Conservation (phyloP, 257 asterid genomes). For the Solanum chiquidenum region DNA sequence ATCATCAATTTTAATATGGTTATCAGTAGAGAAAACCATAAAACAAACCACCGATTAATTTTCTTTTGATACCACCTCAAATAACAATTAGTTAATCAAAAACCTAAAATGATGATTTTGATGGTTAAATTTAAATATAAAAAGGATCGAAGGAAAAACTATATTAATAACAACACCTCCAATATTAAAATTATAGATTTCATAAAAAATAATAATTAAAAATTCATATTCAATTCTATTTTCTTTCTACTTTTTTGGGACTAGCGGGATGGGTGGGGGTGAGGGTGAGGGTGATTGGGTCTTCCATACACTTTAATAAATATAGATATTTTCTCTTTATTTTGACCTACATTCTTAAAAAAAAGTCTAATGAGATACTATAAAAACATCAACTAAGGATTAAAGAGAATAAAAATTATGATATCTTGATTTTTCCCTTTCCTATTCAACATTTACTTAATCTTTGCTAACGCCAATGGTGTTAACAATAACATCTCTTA, state of each 20-base stretch:
- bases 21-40: background rate
- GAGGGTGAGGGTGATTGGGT: background rate
- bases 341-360: background rate
- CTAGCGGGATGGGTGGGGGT: no score
- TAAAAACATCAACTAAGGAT: background rate
- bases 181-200: no score
- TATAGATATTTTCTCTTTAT: background rate
- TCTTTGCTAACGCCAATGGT: background rate
- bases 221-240: no score
- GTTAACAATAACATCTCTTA: background rate
- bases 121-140: no score
- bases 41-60: no score
- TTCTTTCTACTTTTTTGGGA: background rate
- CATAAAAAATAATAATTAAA: no score
- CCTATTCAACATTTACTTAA: background rate
- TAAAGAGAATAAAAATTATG: no score
- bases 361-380: background rate
- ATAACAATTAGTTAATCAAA: no score
- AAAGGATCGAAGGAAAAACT: background rate
- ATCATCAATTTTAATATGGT: background rate
- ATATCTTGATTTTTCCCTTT: background rate
- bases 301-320: no score
- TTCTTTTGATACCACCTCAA: background rate
- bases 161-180: background rate
- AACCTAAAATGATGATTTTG: no score